Base-by-base conservation (phyloP, 805 yeast species). In the Candida boidinii region DNA sequence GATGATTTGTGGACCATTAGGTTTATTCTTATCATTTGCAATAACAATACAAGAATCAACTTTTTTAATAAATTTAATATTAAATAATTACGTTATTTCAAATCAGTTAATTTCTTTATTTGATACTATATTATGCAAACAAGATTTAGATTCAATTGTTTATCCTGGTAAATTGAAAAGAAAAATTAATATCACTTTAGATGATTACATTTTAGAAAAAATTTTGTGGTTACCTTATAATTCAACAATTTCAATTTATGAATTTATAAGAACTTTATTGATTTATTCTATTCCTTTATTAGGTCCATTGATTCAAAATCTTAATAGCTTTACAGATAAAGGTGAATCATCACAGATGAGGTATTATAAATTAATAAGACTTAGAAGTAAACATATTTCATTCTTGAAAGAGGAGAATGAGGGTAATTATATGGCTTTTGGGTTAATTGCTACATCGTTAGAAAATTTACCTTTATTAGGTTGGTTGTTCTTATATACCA, bases 401-500 rank as follows among this genome's bases (percentile, higher is more conserved):
- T 53, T 53, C 22, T 28, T 48, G 0, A 21, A 36, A 2, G 53
- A 52, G 30, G 55, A 53, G 31, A 38, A 50, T 26, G 56, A 53
- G 25, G 66, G 64, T 1, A 64, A 63, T 15, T 68, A 66, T 35
- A 46, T 62, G 35, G 43, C 64, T 2, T 76, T 75, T 54, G 85
- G 84, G 0, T 41, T 72, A 18, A 55, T 64, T 14, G 70, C 79
- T 5, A 65, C 66, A 21, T 13, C 68, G 1, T 45, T 79, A 23
- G 83, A 77, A 42, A 50, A 65, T 31, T 49, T 73, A 9, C 80
- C 79, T 1, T 37, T 73, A 5, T 48, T 76, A 2, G 61, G 72
- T 10, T 50, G 70, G 6, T 57, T 78, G 27, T 75, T 79, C 42
- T 59, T 66, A 40, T 70, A 73, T 37, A 73, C 84, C 10, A 72